Base-by-base conservation (phyloP, 2,329 filamentous ascomycete genomes). In the Albophoma yamanashiensis region DNA sequence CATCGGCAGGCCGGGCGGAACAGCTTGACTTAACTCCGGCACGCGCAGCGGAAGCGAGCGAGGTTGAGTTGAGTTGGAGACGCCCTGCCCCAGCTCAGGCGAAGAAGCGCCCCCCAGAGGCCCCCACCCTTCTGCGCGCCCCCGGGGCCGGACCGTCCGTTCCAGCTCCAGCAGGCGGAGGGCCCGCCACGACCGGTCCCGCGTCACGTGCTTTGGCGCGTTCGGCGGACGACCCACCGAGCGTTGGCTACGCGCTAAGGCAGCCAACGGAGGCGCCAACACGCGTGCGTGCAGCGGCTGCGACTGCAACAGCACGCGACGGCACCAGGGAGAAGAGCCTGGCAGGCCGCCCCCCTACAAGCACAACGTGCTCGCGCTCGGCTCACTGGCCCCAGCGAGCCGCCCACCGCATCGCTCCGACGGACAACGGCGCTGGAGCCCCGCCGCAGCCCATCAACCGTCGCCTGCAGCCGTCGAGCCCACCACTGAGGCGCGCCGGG, bases 1-100 rank as follows among this genome's bases (percentile, higher is more conserved):
- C 43, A 57, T 59, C 61, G 61, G 56, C 60, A 53, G 61, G 53
- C 47, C 59, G 58, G 59, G 50, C 59, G 53, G 52, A 59, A 53
- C 59, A 42, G 59, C 53, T 47, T 55, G 57, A 61, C 59, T 59
- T 56, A 45, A 59, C 56, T 40, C 59, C 58, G 53, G 53, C 27
- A n/a, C 6, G 11, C 27, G 50, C 22, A 11, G 45, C 4, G 22
- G 43, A 47, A 25, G 22, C n/a, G 43, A 25, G 43, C 43, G 42
- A 43, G 42, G 42, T 43, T 43, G 42, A 11, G 20, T 38, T 14
- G 36, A 38, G 36, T 36, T 36, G 4, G 25, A 52, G 25, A 5
- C 27, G 3, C 3, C 27, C 27, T 31, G 25, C 11, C 47, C 47
- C 47, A 36, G 3, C 27, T 2, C 50, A 20, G 38, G 12, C 38